A percentile compares a stretch with the other conserved stretches of the same genome.
These are phyloP conservation scores for Talaromyces wortmannii DNA, from an alignment of 495 filamentous ascomycete species.

Conservation along the genomic window DNA sequence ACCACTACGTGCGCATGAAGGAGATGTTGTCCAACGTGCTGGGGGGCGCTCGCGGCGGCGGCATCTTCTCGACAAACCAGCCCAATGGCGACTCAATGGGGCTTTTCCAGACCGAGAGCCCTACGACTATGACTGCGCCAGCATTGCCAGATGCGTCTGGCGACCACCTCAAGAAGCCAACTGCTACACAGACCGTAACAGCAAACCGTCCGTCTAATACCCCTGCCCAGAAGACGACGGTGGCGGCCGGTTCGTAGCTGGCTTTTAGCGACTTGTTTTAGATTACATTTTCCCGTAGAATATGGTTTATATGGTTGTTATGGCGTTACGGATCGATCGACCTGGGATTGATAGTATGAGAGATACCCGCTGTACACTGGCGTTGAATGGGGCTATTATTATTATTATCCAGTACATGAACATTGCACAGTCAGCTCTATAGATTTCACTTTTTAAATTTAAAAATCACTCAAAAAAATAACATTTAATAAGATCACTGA, in stretches of 20 bases:
- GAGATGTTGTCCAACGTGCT: slow-evolving; percentile 80
- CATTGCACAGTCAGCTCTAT: too few relatives aligned
- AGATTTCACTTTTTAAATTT: too few relatives aligned
- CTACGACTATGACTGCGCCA: not conserved
- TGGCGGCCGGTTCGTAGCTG: slow-evolving; percentile 11
- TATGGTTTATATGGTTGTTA: slow-evolving; percentile 1
- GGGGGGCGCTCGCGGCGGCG: slow-evolving; percentile 36
- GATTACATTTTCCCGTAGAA: not conserved
- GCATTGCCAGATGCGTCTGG: slow-evolving; percentile 8
- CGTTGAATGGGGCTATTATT: too few relatives aligned
- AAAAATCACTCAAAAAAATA: too few relatives aligned
- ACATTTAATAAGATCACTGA: too few relatives aligned
- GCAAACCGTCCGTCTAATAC: slow-evolving; percentile 1
- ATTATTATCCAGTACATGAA: too few relatives aligned
- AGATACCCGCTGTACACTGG: too few relatives aligned
- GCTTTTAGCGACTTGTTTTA: not conserved
- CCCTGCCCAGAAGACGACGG: slow-evolving; percentile 16
- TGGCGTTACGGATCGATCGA: slow-evolving; percentile 7
- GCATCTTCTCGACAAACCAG: slow-evolving; percentile 38
- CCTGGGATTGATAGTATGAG: too few relatives aligned
- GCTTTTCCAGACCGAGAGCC: slow-evolving; percentile 3
- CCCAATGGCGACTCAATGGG: slow-evolving; percentile 5
- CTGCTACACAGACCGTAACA: slow-evolving; percentile 11
- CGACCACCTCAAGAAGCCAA: slow-evolving; percentile 11
- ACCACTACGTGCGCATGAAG: slow-evolving; percentile 78